These are phyloP conservation scores for Aureobasidium sp. DNA, from an alignment of 2,329 filamentous ascomycete species.

Conservation along the genomic window DNA sequence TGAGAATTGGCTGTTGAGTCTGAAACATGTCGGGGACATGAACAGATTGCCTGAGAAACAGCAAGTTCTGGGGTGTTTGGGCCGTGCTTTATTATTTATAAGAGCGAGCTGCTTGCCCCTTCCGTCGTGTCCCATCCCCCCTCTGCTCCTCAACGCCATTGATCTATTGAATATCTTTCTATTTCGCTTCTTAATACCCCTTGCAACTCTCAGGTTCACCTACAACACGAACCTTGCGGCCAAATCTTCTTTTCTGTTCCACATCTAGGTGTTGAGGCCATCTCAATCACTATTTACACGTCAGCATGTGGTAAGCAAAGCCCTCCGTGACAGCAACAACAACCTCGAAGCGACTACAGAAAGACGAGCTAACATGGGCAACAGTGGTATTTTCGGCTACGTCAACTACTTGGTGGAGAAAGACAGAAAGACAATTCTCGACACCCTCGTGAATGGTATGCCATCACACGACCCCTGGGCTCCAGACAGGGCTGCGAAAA, in stretches of 20 bases:
- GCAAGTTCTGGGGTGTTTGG: neutral
- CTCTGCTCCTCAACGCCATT: neutral
- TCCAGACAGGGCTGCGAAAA: neutral
- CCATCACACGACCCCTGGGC: slow-evolving; percentile 18
- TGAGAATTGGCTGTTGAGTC: neutral
- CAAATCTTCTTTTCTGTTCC: neutral
- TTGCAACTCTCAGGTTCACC: neutral
- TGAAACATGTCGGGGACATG: slow-evolving; percentile 1
- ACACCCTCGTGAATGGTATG: slow-evolving; percentile 92
- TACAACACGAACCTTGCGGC: neutral
- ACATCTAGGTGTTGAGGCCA: neutral
- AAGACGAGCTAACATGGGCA: neutral
- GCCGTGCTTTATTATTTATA: slow-evolving; percentile 4
- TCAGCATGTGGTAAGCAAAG: slow-evolving; percentile 11
- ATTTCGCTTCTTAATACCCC: slow-evolving; percentile 4
- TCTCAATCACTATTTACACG: slow-evolving; percentile 4
- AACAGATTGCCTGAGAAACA: slow-evolving; percentile 7
- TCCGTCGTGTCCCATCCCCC: neutral
- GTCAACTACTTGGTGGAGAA: slow-evolving; percentile 99
- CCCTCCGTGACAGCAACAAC: neutral
- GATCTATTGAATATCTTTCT: neutral
- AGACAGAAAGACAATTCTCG: slow-evolving; percentile 91
- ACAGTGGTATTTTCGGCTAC: slow-evolving; percentile 81
- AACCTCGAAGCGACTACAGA: neutral
- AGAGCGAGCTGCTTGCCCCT: slow-evolving; percentile 10